A percentile compares a stretch with the other conserved stretches of the same genome.
These are phyloP conservation scores for Asclepias syriaca DNA, from an alignment of 257 asterid species.

Conservation along the genomic window DNA sequence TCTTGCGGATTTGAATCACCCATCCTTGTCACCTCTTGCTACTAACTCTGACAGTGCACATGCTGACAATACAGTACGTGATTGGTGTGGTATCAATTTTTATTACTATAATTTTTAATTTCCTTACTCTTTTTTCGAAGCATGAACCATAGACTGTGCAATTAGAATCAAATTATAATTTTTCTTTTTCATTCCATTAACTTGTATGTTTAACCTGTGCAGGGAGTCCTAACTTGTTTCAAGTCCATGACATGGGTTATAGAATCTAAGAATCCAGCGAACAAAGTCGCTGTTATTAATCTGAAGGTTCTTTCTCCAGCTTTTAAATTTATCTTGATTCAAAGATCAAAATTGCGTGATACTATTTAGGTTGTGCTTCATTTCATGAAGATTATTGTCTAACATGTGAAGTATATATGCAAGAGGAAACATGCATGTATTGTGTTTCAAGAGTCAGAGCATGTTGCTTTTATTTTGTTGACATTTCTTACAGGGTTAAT, in stretches of 20 bases:
- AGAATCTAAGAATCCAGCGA: slow-evolving; percentile 47
- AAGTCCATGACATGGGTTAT: slow-evolving; percentile 71
- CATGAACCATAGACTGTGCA: neutral
- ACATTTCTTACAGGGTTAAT: neutral
- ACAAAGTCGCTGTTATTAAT: slow-evolving; percentile 63
- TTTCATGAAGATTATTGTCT: neutral
- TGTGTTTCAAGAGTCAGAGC: neutral
- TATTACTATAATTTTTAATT: neutral
- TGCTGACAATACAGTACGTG: slow-evolving; percentile 55
- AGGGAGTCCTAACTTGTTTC: slow-evolving; percentile 72
- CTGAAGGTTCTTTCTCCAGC: slow-evolving; percentile 41
- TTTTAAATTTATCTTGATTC: neutral
- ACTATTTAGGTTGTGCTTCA: neutral
- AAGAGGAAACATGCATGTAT: neutral
- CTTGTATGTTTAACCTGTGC: slow-evolving; percentile 12
- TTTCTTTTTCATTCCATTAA: neutral
- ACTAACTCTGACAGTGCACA: slow-evolving; percentile 57
- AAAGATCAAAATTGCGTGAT: neutral
- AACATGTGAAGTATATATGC: neutral
- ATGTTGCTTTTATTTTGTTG: neutral
- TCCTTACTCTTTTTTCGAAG: neutral
- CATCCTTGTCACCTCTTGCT: slow-evolving; percentile 54
- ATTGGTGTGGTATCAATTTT: slow-evolving; percentile 1
- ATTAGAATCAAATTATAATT: neutral
- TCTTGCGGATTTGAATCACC: slow-evolving; percentile 40